Conservation (phyloP, 2,329 filamentous ascomycete genomes). For the Colletotrichum aenigma region DNA sequence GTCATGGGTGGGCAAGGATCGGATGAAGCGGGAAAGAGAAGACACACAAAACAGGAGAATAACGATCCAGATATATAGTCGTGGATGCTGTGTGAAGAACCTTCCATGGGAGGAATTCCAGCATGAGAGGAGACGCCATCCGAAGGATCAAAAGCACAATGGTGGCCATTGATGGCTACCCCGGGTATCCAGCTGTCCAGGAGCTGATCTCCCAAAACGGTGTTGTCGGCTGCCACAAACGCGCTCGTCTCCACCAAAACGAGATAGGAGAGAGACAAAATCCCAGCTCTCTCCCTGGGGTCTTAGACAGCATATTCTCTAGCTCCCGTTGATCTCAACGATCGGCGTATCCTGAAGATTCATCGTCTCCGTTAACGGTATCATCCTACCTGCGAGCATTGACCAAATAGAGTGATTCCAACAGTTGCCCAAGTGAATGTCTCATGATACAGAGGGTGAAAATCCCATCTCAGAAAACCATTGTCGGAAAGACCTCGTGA, state of each 20-base stretch:
- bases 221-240: neutral
- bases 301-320: neutral
- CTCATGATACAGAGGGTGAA: neutral
- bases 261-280: neutral
- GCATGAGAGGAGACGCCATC: neutral
- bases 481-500: neutral
- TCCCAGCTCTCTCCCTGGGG: neutral
- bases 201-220: neutral
- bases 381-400: neutral
- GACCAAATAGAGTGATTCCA: neutral
- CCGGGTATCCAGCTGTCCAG: neutral
- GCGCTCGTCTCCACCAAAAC: neutral
- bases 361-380: neutral
- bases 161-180: neutral
- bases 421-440: neutral
- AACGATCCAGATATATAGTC: neutral
- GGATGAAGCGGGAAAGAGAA: neutral
- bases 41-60: neutral
- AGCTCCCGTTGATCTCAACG: neutral
- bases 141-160: neutral
- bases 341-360: neutral
- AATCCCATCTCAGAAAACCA: neutral
- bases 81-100: no score
- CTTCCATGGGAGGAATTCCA: neutral
- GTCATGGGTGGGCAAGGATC: neutral